A percentile compares a stretch with the other conserved stretches of the same genome.
phyloP scores from a whole-genome alignment of 2,329 filamentous ascomycete genomes.

The Malbranchea zuffiana region DNA sequence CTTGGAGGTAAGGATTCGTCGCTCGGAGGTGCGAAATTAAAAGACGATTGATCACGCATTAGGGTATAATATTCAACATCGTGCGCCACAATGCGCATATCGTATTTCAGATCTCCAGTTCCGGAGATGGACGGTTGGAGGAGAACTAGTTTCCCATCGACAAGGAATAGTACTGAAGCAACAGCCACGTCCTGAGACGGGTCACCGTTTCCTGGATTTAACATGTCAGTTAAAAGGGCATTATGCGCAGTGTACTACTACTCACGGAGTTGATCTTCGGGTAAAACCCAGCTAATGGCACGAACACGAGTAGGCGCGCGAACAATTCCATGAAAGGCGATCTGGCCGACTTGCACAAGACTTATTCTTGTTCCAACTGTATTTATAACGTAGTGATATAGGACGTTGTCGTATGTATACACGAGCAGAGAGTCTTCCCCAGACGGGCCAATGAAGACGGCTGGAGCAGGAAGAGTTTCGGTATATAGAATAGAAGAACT shows the following conservation, averaged over 20 bases:
- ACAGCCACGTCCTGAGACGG: constrained; percentile 90
- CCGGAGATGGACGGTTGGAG: constrained; percentile 77
- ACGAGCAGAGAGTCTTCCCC: constrained; percentile 91
- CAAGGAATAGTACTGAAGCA: constrained; percentile 88
- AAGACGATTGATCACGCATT: constrained; percentile 68
- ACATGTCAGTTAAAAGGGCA: neutral
- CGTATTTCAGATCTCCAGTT: constrained; percentile 81
- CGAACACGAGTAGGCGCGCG: constrained; percentile 84
- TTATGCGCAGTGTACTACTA: constrained; percentile 9
- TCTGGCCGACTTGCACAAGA: constrained; percentile 90
- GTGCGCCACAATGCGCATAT: constrained; percentile 93
- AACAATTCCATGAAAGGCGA: constrained; percentile 93
- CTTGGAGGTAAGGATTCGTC: constrained; percentile 41
- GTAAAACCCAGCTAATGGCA: constrained; percentile 89
- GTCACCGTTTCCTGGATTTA: constrained; percentile 62
- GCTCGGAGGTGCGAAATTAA: constrained; percentile 37
- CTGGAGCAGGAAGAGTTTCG: constrained; percentile 68
- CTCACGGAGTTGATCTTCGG: constrained; percentile 71
- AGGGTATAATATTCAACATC: constrained; percentile 92
- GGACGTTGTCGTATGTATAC: constrained; percentile 91
- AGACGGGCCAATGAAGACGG: constrained; percentile 80
- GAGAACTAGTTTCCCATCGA: constrained; percentile 90
- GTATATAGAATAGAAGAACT: constrained; percentile 61
- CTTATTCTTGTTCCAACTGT: constrained; percentile 60
- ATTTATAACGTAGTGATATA: constrained; percentile 87